Base-by-base conservation (phyloP, 768 basidiomycete species). In the Boletus speciosus region DNA sequence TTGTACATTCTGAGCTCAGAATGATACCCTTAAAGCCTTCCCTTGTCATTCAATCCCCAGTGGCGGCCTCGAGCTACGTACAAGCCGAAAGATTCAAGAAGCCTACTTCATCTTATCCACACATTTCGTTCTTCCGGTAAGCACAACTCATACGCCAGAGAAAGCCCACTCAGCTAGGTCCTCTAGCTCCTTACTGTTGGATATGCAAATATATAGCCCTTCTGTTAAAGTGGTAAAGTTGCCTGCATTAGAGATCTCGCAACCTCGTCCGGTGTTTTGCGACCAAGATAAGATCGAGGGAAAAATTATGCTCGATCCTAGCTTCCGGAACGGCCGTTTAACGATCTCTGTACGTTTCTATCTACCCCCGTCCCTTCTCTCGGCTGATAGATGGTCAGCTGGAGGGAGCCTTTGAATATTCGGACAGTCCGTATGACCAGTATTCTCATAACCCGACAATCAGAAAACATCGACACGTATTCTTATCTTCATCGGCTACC, bases 241-340 rank as follows among this genome's bases (percentile, higher is more conserved):
- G 19, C 44, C 57, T 43, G 68, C 65, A 21, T 60, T 67, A 21
- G 64, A 61, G 27, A 55, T 27, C 37, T 58, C 63, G 15, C 66
- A 64, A 11, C 58, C 70, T 35, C 49, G 62, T 23, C 77, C 86
- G 2, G 82, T 88, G 5, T 88, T 85, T 58, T 77, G 79, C 34
- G 78, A 82, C 48, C 76, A 79, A 43, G 84, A 86, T 62, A 78
- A 74, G 56, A 74, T 89, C 15, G 73, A 76, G 57, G 87, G 87
- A 34, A 80, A 76, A 50, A 77, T 88, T 14, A 73, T 76, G 16
- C 75, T 89, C 1, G 81, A 84, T 60, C 73, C 79, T 12, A 77
- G 62, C 54, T 71, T 73, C 46, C 78, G 73, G 54, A 76, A 76
- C 4, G 86, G 87, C n/a, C 77, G 77, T 19, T 69, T 89, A 47